These are phyloP conservation scores for Sherardia arvensis DNA, from an alignment of 257 asterid genomes.

Conservation along the genomic window DNA sequence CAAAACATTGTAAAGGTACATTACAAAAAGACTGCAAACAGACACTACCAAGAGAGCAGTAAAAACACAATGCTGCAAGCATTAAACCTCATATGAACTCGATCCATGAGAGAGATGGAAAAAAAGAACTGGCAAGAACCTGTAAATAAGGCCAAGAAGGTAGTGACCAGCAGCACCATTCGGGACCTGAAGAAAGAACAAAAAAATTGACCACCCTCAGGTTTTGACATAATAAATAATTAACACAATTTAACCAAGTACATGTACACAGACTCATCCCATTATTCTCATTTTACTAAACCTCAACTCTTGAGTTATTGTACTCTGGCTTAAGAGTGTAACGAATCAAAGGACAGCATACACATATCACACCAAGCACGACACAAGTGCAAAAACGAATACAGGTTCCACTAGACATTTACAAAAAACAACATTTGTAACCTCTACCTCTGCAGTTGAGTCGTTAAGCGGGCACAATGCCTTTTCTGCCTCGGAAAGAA, in stretches of 20 bases:
- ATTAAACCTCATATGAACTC: no score
- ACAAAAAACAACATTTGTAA: neutral
- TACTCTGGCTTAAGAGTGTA: neutral
- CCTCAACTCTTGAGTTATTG: neutral
- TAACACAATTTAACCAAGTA: neutral
- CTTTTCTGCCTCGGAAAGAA: conserved; percentile 77
- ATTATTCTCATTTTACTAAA: neutral
- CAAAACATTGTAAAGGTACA: neutral
- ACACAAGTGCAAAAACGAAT: neutral
- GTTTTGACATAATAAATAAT: neutral
- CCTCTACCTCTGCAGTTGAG: conserved; percentile 59
- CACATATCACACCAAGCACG: neutral
- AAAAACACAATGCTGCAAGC: no score
- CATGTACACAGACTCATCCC: neutral
- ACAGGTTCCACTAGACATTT: neutral
- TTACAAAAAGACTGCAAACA: neutral
- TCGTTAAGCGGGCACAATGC: conserved; percentile 61
- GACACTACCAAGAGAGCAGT: neutral
- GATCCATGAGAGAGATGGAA: neutral
- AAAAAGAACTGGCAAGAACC: conserved; percentile 32
- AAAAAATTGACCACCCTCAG: conserved; percentile 9
- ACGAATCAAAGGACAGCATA: neutral
- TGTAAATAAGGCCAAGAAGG: conserved; percentile 94
- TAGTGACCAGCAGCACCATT: conserved; percentile 98
- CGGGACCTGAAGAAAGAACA: conserved; percentile 56